These are phyloP conservation scores for Bipolaris bicolor DNA, from an alignment of 2,329 filamentous ascomycete species.

Conservation along the genomic window DNA sequence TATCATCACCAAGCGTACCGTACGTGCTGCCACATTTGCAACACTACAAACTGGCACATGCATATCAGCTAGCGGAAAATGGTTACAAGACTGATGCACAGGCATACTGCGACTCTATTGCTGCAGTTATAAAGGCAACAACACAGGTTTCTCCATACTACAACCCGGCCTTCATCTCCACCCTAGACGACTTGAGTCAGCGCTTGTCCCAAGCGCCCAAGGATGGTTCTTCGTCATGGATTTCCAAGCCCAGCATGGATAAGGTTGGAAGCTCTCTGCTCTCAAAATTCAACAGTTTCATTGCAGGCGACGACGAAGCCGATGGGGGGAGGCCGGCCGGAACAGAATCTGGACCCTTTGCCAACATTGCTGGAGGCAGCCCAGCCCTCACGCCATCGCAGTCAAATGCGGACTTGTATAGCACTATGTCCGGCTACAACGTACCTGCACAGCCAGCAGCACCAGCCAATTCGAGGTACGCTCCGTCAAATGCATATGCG, in stretches of 20 bases:
- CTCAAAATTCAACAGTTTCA: conserved; percentile 95
- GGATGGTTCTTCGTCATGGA: conserved; percentile 83
- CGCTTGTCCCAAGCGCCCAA: conserved; percentile 85
- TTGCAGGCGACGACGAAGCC: conserved; percentile 86
- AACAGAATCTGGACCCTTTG: conserved; percentile 74
- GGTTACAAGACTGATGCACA: conserved; percentile 83
- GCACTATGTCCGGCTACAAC: conserved; percentile 65
- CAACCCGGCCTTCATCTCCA: conserved; percentile 72
- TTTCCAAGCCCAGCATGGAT: conserved; percentile 93
- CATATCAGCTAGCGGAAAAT: conserved; percentile 80
- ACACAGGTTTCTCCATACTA: conserved; percentile 89
- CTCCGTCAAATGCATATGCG: conserved; percentile 50
- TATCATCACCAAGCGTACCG: conserved; percentile 62
- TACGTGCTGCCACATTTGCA: conserved; percentile 79
- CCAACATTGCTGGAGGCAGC: conserved; percentile 73
- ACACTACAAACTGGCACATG: conserved; percentile 90
- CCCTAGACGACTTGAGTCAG: conserved; percentile 82
- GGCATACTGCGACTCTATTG: conserved; percentile 88
- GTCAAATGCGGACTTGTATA: conserved; percentile 76
- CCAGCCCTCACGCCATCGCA: conserved; percentile 62
- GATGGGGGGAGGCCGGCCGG: conserved; percentile 63
- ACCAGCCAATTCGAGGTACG: conserved; percentile 48
- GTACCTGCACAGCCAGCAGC: conserved; percentile 31
- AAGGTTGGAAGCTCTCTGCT: conserved; percentile 91
- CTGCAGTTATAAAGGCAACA: conserved; percentile 74